Evolutionary conservation across 768 basidiomycete genomes (phyloP).

Genomic region (Naganishia kalamii): DNA sequence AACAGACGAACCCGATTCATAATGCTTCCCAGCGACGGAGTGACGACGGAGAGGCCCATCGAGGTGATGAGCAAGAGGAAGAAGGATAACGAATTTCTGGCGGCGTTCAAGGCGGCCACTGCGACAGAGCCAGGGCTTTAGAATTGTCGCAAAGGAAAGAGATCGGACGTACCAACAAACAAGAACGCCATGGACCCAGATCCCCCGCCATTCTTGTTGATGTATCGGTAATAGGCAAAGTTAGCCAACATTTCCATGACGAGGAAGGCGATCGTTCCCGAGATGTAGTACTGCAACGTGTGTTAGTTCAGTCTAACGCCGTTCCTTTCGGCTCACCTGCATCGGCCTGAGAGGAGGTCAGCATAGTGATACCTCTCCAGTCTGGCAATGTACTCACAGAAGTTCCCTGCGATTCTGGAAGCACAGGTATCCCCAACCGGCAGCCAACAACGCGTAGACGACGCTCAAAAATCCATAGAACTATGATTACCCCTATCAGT

Average conservation of each 20-base stretch:
- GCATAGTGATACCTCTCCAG: neutral
- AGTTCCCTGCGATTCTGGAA: constrained; percentile 73
- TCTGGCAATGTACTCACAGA: constrained; percentile 57
- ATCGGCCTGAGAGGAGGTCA: neutral
- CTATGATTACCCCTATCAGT: constrained; percentile 48
- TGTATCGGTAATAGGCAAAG: constrained; percentile 88
- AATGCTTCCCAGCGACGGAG: constrained; percentile 72
- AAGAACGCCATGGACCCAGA: constrained; percentile 65
- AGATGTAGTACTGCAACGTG: constrained; percentile 71
- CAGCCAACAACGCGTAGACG: constrained; percentile 64
- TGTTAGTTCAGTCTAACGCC: neutral
- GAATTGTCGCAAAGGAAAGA: too few species aligned
- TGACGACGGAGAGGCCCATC: constrained; percentile 83
- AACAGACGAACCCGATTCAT: constrained; percentile 80
- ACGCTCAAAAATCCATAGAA: constrained; percentile 83
- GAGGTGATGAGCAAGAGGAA: constrained; percentile 90
- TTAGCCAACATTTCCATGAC: constrained; percentile 91
- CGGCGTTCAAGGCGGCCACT: constrained; percentile 94
- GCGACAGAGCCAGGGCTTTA: neutral
- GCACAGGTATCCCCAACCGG: constrained; percentile 75
- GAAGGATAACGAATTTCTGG: constrained; percentile 83
- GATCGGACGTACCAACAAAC: constrained; percentile 64
- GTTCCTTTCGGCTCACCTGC: neutral
- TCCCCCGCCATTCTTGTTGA: constrained; percentile 56
- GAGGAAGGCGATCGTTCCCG: constrained; percentile 75